Base-by-base conservation (phyloP, 805 yeast genomes). In the Pichia exigua region DNA sequence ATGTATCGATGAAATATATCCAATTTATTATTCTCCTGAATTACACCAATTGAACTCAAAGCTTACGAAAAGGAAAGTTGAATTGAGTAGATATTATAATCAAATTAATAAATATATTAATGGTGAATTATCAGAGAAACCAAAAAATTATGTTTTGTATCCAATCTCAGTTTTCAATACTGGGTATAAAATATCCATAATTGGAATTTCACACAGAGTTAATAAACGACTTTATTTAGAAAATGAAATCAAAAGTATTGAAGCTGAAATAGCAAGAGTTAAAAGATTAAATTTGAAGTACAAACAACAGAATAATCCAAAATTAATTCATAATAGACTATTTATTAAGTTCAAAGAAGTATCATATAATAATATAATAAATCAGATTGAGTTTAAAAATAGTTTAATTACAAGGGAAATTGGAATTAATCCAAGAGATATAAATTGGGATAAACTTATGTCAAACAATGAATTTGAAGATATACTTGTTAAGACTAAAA, bases 401-500 rank as follows among this genome's bases (percentile, higher is more conserved):
- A 57, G 64, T 15, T 72, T 61, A 73, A 72, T 54, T 66, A 67
- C 42, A 72, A 75, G 3, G 52, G 39, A 78, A 35, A 63, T 77
- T 27, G 83, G 81, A 18, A 74, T 84, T 2, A 76, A 83, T 59
- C 85, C 91, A 2, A 64, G 73, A 10, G 95, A 87, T 59, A 71
- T 90, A 1, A 66, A 83, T 1, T 90, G 97, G 97, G 59, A 67
- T 0, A 87, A 87, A 39, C 7, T 63, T 57, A 57, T 87, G 7
- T 61, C 68, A 4, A 58, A 70, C 15, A 66, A 65, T 27, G 28
- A 47, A n/a, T 38, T 38, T 30, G 73, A 69, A 51, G 69, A 73
- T 21, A 57, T 69, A 55, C 58, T 71, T 3, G 64, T 63, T 12
- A 66, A 68, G 18, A 22, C 73, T 0, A 73, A 81, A 59, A 66